Conservation (phyloP, 495 filamentous ascomycete species). For the Penicillium chermesinum region DNA sequence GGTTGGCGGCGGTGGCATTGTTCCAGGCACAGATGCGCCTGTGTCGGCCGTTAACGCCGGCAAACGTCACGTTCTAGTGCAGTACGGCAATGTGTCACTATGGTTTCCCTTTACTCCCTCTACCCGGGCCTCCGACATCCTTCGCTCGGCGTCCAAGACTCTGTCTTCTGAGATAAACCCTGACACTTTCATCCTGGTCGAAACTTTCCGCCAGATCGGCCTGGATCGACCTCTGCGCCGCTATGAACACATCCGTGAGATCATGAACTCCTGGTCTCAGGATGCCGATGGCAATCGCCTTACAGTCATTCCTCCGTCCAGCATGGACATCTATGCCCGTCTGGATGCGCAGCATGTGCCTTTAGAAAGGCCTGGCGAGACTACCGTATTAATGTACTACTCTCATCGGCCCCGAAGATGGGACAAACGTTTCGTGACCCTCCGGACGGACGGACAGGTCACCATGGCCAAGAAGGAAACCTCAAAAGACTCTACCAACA, state of each 20-base stretch:
- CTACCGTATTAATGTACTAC: slow-evolving; percentile 68
- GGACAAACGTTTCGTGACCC: slow-evolving; percentile 77
- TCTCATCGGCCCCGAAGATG: slow-evolving; percentile 76
- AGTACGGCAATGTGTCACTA: slow-evolving; percentile 57
- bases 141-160: slow-evolving; percentile 51
- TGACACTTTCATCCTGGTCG: slow-evolving; percentile 60
- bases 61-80: slow-evolving; percentile 65
- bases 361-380: slow-evolving; percentile 52
- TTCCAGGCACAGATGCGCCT: slow-evolving; percentile 72
- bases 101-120: slow-evolving; percentile 63
- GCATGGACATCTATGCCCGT: slow-evolving; percentile 39
- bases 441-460: slow-evolving; percentile 72
- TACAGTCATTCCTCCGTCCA: slow-evolving; percentile 50
- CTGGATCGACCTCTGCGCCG: slow-evolving; percentile 77
- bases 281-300: slow-evolving; percentile 69
- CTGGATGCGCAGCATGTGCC: slow-evolving; percentile 52
- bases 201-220: slow-evolving; percentile 69
- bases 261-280: slow-evolving; percentile 86
- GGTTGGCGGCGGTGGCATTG: slow-evolving; percentile 41
- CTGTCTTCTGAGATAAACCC: slow-evolving; percentile 56
- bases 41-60: slow-evolving; percentile 79
- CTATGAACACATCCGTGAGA: slow-evolving; percentile 82
- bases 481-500: slow-evolving; percentile 52
- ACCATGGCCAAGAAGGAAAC: slow-evolving; percentile 62
- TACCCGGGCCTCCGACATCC: slow-evolving; percentile 69